Conservation (phyloP, 2,329 filamentous ascomycete species). For the Dothideomycetes sp. region DNA sequence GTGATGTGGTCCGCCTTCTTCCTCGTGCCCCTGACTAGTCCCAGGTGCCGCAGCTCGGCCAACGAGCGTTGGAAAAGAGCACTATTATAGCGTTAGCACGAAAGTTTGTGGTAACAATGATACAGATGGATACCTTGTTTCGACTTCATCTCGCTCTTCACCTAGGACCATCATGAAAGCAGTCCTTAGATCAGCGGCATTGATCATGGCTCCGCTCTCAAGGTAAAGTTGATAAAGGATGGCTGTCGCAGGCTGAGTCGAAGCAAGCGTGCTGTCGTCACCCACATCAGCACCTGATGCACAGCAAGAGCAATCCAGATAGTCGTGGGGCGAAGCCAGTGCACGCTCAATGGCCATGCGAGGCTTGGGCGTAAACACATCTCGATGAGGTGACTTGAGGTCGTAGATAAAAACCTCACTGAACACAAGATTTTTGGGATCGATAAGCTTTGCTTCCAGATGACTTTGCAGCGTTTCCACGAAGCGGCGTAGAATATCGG, state of each 20-base stretch:
- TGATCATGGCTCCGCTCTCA: constrained; percentile 67
- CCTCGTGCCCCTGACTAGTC: constrained; percentile 78
- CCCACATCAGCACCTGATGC: constrained; percentile 25
- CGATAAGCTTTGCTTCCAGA: constrained; percentile 38
- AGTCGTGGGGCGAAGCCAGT: constrained; percentile 64
- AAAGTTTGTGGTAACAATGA: too few relatives aligned
- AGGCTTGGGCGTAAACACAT: constrained; percentile 69
- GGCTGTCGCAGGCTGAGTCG: constrained; percentile 59
- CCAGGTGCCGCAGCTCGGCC: constrained; percentile 75
- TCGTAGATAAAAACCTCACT: constrained; percentile 72
- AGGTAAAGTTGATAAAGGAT: constrained; percentile 72
- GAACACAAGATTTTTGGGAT: constrained; percentile 47
- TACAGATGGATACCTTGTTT: constrained; percentile 31
- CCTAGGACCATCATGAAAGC: constrained; percentile 60
- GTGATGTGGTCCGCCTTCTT: constrained; percentile 89
- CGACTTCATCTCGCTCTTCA: constrained; percentile 28
- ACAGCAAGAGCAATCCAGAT: constrained; percentile 66
- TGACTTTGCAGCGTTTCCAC: constrained; percentile 42
- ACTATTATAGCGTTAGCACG: constrained; percentile 27
- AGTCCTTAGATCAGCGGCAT: constrained; percentile 69
- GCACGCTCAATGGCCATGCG: constrained; percentile 62
- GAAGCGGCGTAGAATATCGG: constrained; percentile 52
- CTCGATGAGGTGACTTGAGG: constrained; percentile 56
- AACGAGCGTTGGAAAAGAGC: constrained; percentile 77
- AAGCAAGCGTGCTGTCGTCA: constrained; percentile 39